Conservation (phyloP, 208 protist genomes). For the Strigomonas culicis region DNA sequence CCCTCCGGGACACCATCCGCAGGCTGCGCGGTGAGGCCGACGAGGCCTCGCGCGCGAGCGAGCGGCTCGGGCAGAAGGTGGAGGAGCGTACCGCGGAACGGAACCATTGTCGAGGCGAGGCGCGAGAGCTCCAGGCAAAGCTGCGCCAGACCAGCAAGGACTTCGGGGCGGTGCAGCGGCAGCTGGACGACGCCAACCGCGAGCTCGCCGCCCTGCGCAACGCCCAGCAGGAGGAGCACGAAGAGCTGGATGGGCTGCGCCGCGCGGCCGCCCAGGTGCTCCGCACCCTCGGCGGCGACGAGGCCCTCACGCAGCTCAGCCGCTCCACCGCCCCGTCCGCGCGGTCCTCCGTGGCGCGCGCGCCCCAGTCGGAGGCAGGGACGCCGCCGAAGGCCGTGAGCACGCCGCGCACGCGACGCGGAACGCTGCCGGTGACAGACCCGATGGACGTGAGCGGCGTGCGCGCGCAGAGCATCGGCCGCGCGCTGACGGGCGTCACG, state of each 20-base stretch:
- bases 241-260: background rate
- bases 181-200: background rate
- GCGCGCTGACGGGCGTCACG: no score
- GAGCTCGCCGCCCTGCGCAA: background rate
- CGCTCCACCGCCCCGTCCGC: background rate
- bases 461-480: no score
- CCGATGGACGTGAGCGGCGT: no score
- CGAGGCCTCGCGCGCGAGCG: background rate
- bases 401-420: no score
- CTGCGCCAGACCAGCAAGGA: conserved; percentile 1
- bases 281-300: background rate
- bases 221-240: background rate
- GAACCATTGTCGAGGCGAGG: background rate
- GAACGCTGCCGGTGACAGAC: no score
- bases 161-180: background rate
- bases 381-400: no score
- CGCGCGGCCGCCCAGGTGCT: background rate
- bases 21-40: conserved; percentile 4
- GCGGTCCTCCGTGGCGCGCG: no score
- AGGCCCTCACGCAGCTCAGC: background rate
- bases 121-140: conserved; percentile 5
- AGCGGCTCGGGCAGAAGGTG: background rate
- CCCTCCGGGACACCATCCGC: background rate
- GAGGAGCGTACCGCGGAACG: conserved; percentile 14
- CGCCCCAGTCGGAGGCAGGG: no score